These are phyloP conservation scores for cucumber (Cucumis sativus) DNA, from an alignment of 306 rosid genomes.

Conservation along the genomic window Cucumber_9930_V3 NC_026655.2:14971501-14972000, in stretches of 20 bases:
- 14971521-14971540: conserved; percentile 36
- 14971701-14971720: conserved; percentile 58
- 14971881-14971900: conserved; percentile 63
- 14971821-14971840: conserved; percentile 3
- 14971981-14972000: too few relatives aligned
- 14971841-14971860: background rate
- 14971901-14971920: conserved; percentile 44
- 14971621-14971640: conserved; percentile 38
- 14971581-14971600: conserved; percentile 25
- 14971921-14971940: conserved; percentile 5
- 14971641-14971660: conserved; percentile 82
- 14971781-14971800: background rate
- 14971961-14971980: background rate
- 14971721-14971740: background rate
- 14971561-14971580: conserved; percentile 45
- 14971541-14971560: conserved; percentile 42
- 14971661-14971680: conserved; percentile 68
- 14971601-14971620: conserved; percentile 61
- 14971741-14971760: background rate
- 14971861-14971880: conserved; percentile 66
- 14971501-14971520: conserved; percentile 8
- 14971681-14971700: conserved; percentile 60
- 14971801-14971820: background rate
- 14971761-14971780: background rate
- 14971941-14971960: background rate